Percentiles rank a stretch among this genome's conserved stretches.
Conservation (phyloP, 1,139 yeast species). For the Debaryomyces sp. region DNA sequence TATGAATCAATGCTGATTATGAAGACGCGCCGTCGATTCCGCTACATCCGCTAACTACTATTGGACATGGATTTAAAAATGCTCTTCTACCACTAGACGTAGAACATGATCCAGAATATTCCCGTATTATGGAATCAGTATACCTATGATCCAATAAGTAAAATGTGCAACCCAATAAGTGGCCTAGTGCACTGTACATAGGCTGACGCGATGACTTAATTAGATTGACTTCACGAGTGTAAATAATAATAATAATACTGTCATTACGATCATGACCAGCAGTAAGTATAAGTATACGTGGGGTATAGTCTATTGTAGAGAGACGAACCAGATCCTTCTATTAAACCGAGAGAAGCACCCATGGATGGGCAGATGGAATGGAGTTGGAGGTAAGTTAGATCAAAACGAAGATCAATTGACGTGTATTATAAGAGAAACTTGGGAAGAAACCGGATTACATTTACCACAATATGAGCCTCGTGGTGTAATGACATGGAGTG, state of each 20-base stretch:
- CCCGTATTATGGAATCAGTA: too few relatives aligned
- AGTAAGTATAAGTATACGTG: constrained; percentile 34
- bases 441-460: constrained; percentile 48
- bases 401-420: constrained; percentile 36
- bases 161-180: neutral
- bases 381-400: constrained; percentile 52
- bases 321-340: constrained; percentile 35
- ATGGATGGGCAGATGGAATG: constrained; percentile 58
- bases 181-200: neutral
- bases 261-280: constrained; percentile 5
- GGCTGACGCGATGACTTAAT: neutral
- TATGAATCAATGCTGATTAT: too few relatives aligned
- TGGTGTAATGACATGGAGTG: constrained; percentile 45
- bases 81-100: too few relatives aligned
- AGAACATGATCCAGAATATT: too few relatives aligned
- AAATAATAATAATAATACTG: too few relatives aligned
- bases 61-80: too few relatives aligned
- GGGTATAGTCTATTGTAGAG: constrained; percentile 41
- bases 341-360: constrained; percentile 49
- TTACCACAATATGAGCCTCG: constrained; percentile 30
- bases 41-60: too few relatives aligned
- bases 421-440: constrained; percentile 47
- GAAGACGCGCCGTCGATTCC: too few relatives aligned
- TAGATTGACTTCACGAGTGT: neutral
- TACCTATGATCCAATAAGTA: neutral